Evolutionary conservation across 306 rosid species (phyloP), one percentile per base, ranked within the genome.

Genomic region (Chamaecrista fasciculata): DNA sequence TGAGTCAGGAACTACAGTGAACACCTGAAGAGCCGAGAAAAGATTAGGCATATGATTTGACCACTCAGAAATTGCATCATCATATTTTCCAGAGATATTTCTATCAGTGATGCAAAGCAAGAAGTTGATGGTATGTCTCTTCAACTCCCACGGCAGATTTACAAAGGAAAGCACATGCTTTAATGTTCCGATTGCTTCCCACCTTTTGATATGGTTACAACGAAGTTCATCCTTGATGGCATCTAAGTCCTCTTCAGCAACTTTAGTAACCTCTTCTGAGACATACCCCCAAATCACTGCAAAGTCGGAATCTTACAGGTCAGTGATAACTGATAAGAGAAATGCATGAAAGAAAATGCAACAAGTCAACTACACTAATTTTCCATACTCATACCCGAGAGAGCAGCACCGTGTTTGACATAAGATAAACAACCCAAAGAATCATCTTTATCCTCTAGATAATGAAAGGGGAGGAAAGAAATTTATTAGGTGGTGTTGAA

Each of bases 151-250:
- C 18, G 96, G 90, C 19, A 94, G 77, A 80, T 67, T 74, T 43
- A 70, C 70, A 74, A 79, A 83, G 79, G 85, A 71, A 66, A 85
- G 87, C 37, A 80, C 80, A 72, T 82, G 87, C 82, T 87, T 89
- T 43, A 87, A 59, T 81, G 77, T 80, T 86, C 96, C 92, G 69
- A 94, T 65, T 67, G 99, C 97, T 72, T 84, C 82, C 96, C 95
- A 91, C 84, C 99, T 89, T 82, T 81, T 79, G 36, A 74, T 81
- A 61, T 44, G 92, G 78, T 84, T 75, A 67, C 72, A 72, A 51
- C 67, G 53, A 66, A 91, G 96, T 69, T 87, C 87, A 66, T 81
- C 79, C 77, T 81, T 76, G 72, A 94, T 50, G 44, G 71, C 68
- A 65, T 50, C 16, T 71, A 94, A 55, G 69, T 87, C 83, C 79